phyloP scores from a whole-genome alignment of 495 filamentous ascomycete genomes.

The Tuber melanosporum region DNA sequence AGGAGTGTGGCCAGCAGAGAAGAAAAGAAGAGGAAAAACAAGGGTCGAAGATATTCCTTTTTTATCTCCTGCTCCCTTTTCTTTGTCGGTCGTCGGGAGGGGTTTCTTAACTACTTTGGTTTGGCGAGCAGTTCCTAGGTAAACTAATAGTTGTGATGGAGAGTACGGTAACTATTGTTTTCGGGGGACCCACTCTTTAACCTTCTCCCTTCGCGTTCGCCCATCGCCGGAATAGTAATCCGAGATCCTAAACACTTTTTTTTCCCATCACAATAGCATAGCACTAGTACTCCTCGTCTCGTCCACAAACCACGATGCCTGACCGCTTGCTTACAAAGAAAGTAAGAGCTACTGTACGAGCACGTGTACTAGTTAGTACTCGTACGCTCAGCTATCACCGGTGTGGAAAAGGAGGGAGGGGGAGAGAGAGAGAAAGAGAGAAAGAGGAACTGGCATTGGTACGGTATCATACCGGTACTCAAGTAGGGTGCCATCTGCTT shows the following conservation, averaged over 20 bases:
- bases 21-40: neutral
- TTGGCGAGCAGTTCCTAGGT: neutral
- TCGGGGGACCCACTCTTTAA: neutral
- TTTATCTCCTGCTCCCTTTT: neutral
- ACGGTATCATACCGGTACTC: no score
- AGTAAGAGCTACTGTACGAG: neutral
- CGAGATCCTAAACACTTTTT: neutral
- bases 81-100: neutral
- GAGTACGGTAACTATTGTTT: neutral
- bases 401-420: neutral
- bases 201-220: neutral
- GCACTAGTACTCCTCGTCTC: neutral
- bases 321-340: neutral
- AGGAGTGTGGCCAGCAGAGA: neutral
- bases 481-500: neutral
- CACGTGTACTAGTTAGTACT: no score
- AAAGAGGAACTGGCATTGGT: neutral
- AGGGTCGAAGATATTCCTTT: neutral
- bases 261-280: neutral
- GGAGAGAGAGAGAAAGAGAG: neutral
- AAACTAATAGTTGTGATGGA: neutral
- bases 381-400: no score
- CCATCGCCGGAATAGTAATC: neutral
- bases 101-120: slow-evolving; percentile 1
- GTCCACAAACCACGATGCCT: neutral